Evolutionary conservation across 106 monocot species (phyloP).

Genomic region (Acorus gramineus): DNA sequence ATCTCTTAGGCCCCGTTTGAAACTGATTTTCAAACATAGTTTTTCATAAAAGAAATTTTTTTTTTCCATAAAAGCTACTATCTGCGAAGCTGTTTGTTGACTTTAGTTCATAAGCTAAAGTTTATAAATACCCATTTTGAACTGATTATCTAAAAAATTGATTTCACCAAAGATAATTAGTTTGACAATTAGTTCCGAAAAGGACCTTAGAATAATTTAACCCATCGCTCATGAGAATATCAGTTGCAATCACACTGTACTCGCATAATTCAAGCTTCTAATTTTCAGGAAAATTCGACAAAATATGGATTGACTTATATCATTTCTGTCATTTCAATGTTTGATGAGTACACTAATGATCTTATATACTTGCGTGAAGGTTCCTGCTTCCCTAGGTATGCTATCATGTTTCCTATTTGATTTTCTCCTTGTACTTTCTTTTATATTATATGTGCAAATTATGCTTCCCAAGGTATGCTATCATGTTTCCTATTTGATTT

Average conservation of each 20-base stretch:
- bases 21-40: background rate
- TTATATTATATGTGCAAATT: background rate
- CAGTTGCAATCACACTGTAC: no score
- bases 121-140: no score
- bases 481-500: background rate
- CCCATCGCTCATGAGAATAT: no score
- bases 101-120: background rate
- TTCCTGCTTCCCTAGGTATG: slow-evolving; percentile 40
- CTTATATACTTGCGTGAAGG: slow-evolving; percentile 29
- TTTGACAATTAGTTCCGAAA: no score
- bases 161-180: no score
- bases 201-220: no score
- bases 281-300: slow-evolving; percentile 26
- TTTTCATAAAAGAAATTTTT: background rate
- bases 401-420: background rate
- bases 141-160: no score
- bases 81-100: background rate
- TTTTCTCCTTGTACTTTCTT: no score
- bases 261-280: background rate
- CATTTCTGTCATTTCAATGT: slow-evolving; percentile 22
- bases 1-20: background rate
- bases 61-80: background rate
- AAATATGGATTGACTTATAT: slow-evolving; percentile 21
- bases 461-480: slow-evolving; percentile 22
- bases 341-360: slow-evolving; percentile 42